These are phyloP conservation scores for Vaucheria bursata DNA, from an alignment of 352 stramenopile genomes.

Conservation along the genomic window DNA sequence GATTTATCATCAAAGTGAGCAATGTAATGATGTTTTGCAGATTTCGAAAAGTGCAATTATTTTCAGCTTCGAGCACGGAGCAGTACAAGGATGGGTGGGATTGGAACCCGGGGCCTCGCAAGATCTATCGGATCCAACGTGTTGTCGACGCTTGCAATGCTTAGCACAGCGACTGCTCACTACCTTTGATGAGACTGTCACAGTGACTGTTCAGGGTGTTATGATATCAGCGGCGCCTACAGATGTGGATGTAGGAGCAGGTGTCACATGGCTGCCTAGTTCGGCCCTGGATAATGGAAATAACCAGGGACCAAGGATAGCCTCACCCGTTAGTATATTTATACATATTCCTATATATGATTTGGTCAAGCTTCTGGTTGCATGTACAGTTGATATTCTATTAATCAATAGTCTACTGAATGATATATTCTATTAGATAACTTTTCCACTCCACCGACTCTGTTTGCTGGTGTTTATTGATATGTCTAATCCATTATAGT, in stretches of 20 bases:
- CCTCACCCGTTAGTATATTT: no score
- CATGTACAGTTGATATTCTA: no score
- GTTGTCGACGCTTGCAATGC: constrained; percentile 26
- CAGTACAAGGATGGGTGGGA: constrained; percentile 32
- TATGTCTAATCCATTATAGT: no score
- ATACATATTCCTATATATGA: no score
- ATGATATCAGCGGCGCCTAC: constrained; percentile 32
- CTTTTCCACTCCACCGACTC: no score
- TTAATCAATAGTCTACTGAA: no score
- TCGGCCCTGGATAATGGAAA: constrained; percentile 19
- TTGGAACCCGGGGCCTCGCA: constrained; percentile 16
- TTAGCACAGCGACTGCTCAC: constrained; percentile 35
- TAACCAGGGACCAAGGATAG: no score
- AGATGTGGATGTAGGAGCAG: constrained; percentile 36
- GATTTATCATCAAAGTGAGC: not conserved
- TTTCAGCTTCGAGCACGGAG: constrained; percentile 32
- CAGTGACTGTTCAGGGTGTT: constrained; percentile 24
- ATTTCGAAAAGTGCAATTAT: constrained; percentile 15
- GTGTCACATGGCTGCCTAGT: constrained; percentile 31
- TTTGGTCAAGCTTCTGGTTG: no score
- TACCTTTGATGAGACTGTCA: constrained; percentile 34
- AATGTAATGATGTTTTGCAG: constrained; percentile 13
- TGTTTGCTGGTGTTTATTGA: no score
- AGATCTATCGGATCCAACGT: not conserved
- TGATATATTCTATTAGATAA: no score